These are phyloP conservation scores for Paecilomyces sp. DNA, from an alignment of 2,329 filamentous ascomycete genomes.

Conservation along the genomic window DNA sequence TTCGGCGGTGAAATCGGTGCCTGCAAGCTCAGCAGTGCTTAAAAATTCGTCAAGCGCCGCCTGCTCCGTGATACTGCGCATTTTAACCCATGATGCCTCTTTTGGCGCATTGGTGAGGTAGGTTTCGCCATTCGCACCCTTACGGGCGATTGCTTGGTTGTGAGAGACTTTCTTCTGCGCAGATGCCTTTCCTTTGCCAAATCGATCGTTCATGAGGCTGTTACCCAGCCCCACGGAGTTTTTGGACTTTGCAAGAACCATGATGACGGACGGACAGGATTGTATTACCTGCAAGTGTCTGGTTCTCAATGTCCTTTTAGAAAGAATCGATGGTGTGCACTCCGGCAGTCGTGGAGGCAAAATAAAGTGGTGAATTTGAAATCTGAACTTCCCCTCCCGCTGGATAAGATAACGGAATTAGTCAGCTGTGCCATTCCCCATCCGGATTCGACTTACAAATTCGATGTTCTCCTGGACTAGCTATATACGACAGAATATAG, in stretches of 20 bases:
- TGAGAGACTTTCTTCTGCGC: conserved; percentile 68
- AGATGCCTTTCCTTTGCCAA: conserved; percentile 82
- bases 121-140: conserved; percentile 69
- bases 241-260: conserved; percentile 86
- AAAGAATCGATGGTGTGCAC: background rate
- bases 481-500: background rate
- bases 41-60: conserved; percentile 94
- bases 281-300: background rate
- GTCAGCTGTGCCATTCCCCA: conserved; percentile 10
- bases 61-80: conserved; percentile 98
- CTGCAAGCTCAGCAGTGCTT: conserved; percentile 90
- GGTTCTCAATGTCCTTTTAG: background rate
- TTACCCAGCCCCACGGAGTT: conserved; percentile 93
- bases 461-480: no score
- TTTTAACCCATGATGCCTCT: conserved; percentile 96
- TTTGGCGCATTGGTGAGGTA: conserved; percentile 88
- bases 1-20: conserved; percentile 96
- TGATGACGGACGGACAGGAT: conserved; percentile 20
- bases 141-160: conserved; percentile 60
- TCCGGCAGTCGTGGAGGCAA: conserved; percentile 3
- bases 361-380: conserved; percentile 11
- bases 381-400: conserved; percentile 12
- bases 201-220: conserved; percentile 96
- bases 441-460: background rate
- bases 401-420: conserved; percentile 25